Evolutionary conservation across 179 eudicot species (phyloP), one percentile per base, ranked within the genome.

Genomic region (Spinacia oleracea): DNA sequence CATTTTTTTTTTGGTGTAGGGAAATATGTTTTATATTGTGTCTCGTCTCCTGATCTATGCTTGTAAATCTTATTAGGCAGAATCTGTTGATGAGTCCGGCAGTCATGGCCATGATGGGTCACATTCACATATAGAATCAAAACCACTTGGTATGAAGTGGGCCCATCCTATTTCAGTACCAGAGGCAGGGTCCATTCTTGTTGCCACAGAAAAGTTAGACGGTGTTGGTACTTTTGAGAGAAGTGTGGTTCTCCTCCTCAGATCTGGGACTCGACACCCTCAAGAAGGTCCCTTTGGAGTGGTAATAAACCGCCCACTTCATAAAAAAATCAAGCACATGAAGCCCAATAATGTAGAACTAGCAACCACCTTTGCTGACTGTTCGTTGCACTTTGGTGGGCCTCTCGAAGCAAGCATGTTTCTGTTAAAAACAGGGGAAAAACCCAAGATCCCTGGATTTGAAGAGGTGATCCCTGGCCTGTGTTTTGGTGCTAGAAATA

Each of bases 161-260:
- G 99, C 99, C 10, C 99, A 96, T 76, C 99, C 99, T 7, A 87
- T 96, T 60, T 84, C 98, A 73, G 76, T 89, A 27, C 98, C 97
- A 0, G 99, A 96, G 83, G 76, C 89, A 9, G 99, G 99, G 59
- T 96, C 98, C 29, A 87, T 96, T 62, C 98, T 96, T 43, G 89
- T 96, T 50, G 98, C 99, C 62, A 94, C 99, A 8, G 99, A 94
- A 86, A 92, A 89, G 85, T 97, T 96, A 1, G 99, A 96, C 38
- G 97, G 97, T 14, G 92, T 89, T 29, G 91, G 86, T 72, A 80
- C 89, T 14, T 96, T 96, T 76, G 98, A 94, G 81, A 89, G 99
- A 84, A 94, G 94, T 1, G 98, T 94, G 18, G 90, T 96, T 81
- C 92, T 96, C 70, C 97, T 96, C 38, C 96, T 96, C 51, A 83